Conservation (phyloP, 306 rosid genomes). For the Dicorynia guianensis region DNA sequence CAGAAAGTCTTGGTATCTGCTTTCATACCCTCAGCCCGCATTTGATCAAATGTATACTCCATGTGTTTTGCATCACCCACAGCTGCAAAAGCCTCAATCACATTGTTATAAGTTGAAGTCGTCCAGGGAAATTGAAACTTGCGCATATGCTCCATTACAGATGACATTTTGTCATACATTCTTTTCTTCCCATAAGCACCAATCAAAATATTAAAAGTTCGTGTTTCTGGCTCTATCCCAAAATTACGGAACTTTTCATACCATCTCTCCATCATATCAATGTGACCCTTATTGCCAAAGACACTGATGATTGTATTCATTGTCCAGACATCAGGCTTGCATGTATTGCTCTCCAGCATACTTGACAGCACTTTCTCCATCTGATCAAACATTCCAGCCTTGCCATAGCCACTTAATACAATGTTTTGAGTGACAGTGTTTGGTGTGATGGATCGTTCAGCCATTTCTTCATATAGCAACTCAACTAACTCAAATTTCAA, state of each 20-base stretch:
- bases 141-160: constrained; percentile 99
- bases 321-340: constrained; percentile 98
- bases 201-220: constrained; percentile 89
- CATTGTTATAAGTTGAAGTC: constrained; percentile 90
- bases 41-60: constrained; percentile 95
- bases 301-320: constrained; percentile 91
- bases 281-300: constrained; percentile 87
- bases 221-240: constrained; percentile 93
- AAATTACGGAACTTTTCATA: constrained; percentile 91
- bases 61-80: constrained; percentile 89
- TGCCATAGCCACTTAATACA: constrained; percentile 92
- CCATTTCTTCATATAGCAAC: constrained; percentile 79
- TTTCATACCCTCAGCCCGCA: constrained; percentile 94
- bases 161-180: constrained; percentile 93
- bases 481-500: constrained; percentile 77
- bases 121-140: constrained; percentile 97
- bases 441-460: constrained; percentile 61
- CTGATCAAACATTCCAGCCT: constrained; percentile 82
- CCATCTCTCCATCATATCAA: constrained; percentile 96
- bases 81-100: constrained; percentile 91
- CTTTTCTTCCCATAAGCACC: constrained; percentile 93
- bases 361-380: constrained; percentile 87
- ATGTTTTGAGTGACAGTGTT: constrained; percentile 94
- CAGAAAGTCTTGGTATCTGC: constrained; percentile 95
- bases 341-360: constrained; percentile 78